Conservation (phyloP, 148 eudicot genomes). For the Heliosperma pusillum region DNA sequence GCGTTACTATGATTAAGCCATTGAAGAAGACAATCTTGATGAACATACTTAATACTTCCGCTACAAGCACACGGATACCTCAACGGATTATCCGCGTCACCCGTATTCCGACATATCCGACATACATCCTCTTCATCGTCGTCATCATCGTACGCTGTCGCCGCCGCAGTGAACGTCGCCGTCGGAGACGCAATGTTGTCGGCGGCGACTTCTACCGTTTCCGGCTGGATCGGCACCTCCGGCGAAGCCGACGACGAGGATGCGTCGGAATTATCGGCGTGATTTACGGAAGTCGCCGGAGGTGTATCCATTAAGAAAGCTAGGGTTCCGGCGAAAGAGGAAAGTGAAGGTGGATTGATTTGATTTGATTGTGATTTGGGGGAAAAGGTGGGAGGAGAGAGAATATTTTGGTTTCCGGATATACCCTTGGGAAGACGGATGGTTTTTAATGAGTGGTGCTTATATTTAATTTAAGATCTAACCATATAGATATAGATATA, state of each 20-base stretch:
- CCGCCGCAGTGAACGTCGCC: not conserved
- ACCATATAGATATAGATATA: too few relatives aligned
- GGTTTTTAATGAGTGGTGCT: not conserved
- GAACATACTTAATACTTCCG: conserved; percentile 90
- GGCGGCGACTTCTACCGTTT: not conserved
- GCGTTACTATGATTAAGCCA: conserved; percentile 97
- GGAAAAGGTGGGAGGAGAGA: not conserved
- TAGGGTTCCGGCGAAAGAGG: conserved; percentile 27
- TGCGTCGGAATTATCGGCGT: conserved; percentile 19
- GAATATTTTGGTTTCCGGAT: conserved; percentile 19
- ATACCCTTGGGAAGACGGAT: conserved; percentile 9
- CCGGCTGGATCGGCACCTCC: conserved; percentile 25
- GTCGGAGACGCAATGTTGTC: not conserved
- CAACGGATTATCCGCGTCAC: conserved; percentile 71
- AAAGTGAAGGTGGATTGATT: not conserved
- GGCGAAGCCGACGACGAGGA: conserved; percentile 24
- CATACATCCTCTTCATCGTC: conserved; percentile 83
- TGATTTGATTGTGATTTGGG: conserved; percentile 5
- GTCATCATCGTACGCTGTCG: conserved; percentile 47
- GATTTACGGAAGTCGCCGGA: conserved; percentile 27
- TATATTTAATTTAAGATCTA: not conserved
- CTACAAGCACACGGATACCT: conserved; percentile 93
- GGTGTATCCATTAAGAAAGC: conserved; percentile 40
- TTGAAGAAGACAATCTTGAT: conserved; percentile 91
- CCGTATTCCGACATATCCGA: conserved; percentile 85